Percentiles rank a stretch among this genome's conserved stretches.
phyloP scores from a whole-genome alignment of 2,329 filamentous ascomycete species.

The Gaeumannomyces sp. region DNA sequence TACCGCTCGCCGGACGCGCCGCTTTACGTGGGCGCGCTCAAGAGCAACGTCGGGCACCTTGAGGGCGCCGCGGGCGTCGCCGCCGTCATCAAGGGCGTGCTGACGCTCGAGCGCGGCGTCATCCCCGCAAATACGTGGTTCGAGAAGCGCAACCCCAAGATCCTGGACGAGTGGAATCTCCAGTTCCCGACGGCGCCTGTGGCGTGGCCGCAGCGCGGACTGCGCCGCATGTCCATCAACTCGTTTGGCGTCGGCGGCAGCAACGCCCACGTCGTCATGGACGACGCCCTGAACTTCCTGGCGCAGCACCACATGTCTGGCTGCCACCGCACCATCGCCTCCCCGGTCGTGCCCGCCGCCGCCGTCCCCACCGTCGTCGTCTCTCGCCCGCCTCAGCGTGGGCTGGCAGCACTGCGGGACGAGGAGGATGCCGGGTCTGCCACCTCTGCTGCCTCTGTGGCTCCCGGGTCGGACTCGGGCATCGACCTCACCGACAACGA shows the following conservation, averaged over 20 bases:
- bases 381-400: background rate
- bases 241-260: slow-evolving; percentile 27
- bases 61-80: slow-evolving; percentile 20
- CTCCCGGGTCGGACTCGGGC: background rate
- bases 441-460: background rate
- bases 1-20: slow-evolving; percentile 11
- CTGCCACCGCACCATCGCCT: slow-evolving; percentile 10
- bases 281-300: slow-evolving; percentile 12
- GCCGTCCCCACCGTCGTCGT: too few species aligned
- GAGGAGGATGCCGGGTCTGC: background rate
- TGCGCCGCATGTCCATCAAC: slow-evolving; percentile 23
- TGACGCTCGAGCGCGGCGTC: slow-evolving; percentile 19
- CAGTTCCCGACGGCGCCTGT: slow-evolving; percentile 14
- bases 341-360: background rate
- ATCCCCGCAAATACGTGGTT: slow-evolving; percentile 20
- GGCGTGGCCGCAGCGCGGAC: slow-evolving; percentile 14
- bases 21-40: slow-evolving; percentile 20
- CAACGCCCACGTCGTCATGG: slow-evolving; percentile 23
- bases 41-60: slow-evolving; percentile 23
- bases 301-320: slow-evolving; percentile 8
- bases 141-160: slow-evolving; percentile 17
- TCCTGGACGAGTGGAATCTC: slow-evolving; percentile 16
- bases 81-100: slow-evolving; percentile 20
- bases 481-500: background rate
- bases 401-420: background rate